Evolutionary conservation across 177 flowering plant species (phyloP).

Genomic region (Telopea speciosissima): DNA sequence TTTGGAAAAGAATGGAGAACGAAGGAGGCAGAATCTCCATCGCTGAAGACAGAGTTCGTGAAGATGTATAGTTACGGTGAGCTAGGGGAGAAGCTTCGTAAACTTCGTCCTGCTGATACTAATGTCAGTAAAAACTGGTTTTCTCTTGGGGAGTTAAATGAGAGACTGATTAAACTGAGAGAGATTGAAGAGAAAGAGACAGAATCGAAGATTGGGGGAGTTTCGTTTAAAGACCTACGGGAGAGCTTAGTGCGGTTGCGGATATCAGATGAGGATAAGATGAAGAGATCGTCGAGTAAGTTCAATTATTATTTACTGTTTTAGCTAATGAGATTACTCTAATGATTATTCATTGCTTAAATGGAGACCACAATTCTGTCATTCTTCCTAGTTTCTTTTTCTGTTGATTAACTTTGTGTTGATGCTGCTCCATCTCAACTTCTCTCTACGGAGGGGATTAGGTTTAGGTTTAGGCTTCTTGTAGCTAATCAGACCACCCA

Average conservation of each 20-base stretch:
- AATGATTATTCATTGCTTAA: not conserved
- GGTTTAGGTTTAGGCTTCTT: no score
- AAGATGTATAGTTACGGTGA: conserved; percentile 23
- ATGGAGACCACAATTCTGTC: not conserved
- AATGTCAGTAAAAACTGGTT: conserved; percentile 16
- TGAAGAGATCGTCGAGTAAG: conserved; percentile 22
- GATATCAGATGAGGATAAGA: conserved; percentile 18
- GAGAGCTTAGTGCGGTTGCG: conserved; percentile 30
- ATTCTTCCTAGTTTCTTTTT: not conserved
- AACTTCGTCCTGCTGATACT: conserved; percentile 22
- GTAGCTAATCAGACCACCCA: no score
- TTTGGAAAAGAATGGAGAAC: conserved; percentile 31
- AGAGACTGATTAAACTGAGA: conserved; percentile 51
- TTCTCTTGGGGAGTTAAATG: conserved; percentile 45
- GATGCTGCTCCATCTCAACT: not conserved
- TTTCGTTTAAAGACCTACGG: conserved; percentile 31
- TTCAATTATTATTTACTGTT: not conserved
- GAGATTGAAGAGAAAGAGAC: conserved; percentile 50
- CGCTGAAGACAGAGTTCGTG: conserved; percentile 27
- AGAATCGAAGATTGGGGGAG: conserved; percentile 18
- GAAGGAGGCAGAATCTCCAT: conserved; percentile 9
- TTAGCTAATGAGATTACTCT: not conserved
- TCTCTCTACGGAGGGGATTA: no score
- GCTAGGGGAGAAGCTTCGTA: conserved; percentile 27
- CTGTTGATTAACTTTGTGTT: not conserved